phyloP scores from a whole-genome alignment of 2,329 filamentous ascomycete species.

The Fusarium mexicanum region DNA sequence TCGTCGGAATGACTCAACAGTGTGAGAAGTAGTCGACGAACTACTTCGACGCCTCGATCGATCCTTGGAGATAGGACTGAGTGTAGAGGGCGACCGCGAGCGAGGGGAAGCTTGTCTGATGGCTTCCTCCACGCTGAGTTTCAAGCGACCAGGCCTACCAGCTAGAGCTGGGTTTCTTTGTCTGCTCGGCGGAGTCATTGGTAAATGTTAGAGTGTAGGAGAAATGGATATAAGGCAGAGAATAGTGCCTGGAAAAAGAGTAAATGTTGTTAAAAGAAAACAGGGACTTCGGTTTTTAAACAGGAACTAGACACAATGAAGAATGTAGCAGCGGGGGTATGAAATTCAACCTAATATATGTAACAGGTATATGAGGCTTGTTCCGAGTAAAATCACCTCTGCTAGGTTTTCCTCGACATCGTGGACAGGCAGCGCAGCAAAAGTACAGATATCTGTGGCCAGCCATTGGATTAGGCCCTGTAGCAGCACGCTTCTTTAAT shows the following conservation, averaged over 20 bases:
- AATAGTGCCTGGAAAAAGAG: neutral
- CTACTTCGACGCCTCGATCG: conserved; percentile 16
- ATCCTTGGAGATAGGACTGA: conserved; percentile 14
- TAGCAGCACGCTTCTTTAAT: conserved; percentile 2
- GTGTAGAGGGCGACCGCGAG: conserved; percentile 21
- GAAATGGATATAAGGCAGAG: conserved; percentile 19
- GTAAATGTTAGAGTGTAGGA: neutral
- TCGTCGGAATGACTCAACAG: neutral
- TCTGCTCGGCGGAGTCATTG: conserved; percentile 13
- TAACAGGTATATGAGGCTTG: neutral
- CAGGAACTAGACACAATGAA: neutral
- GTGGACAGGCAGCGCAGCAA: conserved; percentile 4
- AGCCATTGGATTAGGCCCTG: conserved; percentile 4
- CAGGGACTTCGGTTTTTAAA: neutral
- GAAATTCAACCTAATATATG: neutral
- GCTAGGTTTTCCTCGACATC: conserved; percentile 11
- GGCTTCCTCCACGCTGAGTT: conserved; percentile 6
- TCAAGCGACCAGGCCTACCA: conserved; percentile 1
- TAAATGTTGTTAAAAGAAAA: neutral
- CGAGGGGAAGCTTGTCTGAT: conserved; percentile 16
- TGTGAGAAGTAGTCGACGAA: neutral
- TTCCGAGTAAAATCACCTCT: neutral
- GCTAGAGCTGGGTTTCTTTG: conserved; percentile 19
- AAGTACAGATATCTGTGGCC: conserved; percentile 20
- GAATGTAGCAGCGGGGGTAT: neutral